Evolutionary conservation across 2,329 filamentous ascomycete species (phyloP).

Genomic region (Alternaria atra): DNA sequence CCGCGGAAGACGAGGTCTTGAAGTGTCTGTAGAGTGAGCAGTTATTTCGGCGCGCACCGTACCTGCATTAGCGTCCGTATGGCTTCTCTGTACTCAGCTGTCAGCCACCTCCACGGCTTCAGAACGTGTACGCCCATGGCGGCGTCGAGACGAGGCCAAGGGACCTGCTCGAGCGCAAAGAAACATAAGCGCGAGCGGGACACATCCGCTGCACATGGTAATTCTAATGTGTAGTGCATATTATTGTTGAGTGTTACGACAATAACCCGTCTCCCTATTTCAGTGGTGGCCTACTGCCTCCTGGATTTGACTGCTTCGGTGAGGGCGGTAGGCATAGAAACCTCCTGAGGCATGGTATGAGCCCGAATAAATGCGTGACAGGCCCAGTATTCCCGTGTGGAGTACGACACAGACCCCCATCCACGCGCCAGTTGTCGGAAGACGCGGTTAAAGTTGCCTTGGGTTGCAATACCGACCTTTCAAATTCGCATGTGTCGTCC

Average conservation of each 20-base stretch:
- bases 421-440: fast-evolving
- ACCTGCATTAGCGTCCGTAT: background rate
- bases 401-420: background rate
- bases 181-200: background rate
- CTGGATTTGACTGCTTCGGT: background rate
- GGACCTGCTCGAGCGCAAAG: too few species aligned
- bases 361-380: too few species aligned
- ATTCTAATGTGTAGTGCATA: too few species aligned
- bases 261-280: background rate
- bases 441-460: background rate
- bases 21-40: background rate
- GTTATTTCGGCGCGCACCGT: background rate
- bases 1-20: background rate
- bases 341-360: too few species aligned
- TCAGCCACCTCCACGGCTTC: background rate
- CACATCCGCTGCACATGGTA: background rate
- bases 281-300: background rate
- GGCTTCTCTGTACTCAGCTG: background rate
- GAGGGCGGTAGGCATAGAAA: too few species aligned
- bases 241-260: background rate
- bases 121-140: background rate
- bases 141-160: background rate
- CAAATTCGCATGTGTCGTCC: background rate
- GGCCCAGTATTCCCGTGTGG: too few species aligned
- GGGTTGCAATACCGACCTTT: background rate